Conservation (phyloP, 257 asterid genomes). For the Capsicum baccatum region DNA sequence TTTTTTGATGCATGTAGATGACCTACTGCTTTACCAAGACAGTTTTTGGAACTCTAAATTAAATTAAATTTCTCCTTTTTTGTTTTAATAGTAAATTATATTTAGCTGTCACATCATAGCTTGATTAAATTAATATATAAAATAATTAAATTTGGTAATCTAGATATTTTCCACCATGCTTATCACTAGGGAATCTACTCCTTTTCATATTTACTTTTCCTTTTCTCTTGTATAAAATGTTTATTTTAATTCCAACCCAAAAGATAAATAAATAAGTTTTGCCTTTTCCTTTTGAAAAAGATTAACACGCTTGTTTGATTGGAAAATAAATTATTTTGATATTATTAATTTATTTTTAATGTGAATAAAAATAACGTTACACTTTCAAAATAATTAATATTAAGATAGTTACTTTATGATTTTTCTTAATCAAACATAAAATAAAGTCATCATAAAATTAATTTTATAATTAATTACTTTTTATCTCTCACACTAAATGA, state of each 20-base stretch:
- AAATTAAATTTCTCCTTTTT: neutral
- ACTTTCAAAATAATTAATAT: too few relatives aligned
- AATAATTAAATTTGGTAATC: slow-evolving; percentile 26
- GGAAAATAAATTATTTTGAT: too few relatives aligned
- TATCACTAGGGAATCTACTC: slow-evolving; percentile 36
- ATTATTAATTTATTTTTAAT: too few relatives aligned
- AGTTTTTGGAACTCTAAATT: slow-evolving; percentile 50
- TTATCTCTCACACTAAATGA: too few relatives aligned
- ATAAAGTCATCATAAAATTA: too few relatives aligned
- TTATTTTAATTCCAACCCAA: neutral
- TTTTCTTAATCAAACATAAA: too few relatives aligned
- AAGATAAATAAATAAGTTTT: too few relatives aligned
- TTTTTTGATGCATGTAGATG: slow-evolving; percentile 24
- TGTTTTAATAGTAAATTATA: neutral
- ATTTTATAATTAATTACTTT: too few relatives aligned
- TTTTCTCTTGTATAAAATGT: neutral
- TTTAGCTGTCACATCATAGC: neutral
- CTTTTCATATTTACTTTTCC: neutral
- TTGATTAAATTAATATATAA: slow-evolving; percentile 13
- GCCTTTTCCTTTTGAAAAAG: too few relatives aligned
- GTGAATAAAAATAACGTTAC: too few relatives aligned
- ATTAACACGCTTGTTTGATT: too few relatives aligned
- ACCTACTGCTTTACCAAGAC: slow-evolving; percentile 47
- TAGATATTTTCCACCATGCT: slow-evolving; percentile 40
- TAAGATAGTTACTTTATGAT: too few relatives aligned